A percentile compares a stretch with the other conserved stretches of the same genome.
Evolutionary conservation across 2,329 filamentous ascomycete genomes (phyloP).

Genomic region (Teratosphaeria epicoccoides): DNA sequence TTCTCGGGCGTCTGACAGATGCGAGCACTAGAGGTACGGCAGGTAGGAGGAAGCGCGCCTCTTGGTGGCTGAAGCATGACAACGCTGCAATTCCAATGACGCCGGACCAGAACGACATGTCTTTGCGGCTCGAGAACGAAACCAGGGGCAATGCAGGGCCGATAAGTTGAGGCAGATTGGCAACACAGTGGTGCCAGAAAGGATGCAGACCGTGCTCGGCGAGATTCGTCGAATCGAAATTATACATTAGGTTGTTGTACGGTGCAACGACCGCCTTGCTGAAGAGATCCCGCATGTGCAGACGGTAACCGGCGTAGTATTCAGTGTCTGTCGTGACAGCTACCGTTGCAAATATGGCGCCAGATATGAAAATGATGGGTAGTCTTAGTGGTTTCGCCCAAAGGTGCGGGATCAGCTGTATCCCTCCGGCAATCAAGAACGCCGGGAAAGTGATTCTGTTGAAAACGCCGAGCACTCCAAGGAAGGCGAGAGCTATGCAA

Average conservation of each 20-base stretch:
- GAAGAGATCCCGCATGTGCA: conserved; percentile 56
- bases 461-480: conserved; percentile 78
- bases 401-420: conserved; percentile 79
- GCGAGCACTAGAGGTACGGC: conserved; percentile 67
- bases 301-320: conserved; percentile 64
- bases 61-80: conserved; percentile 68
- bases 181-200: conserved; percentile 40
- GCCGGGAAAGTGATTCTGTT: conserved; percentile 97
- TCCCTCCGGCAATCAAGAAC: conserved; percentile 73
- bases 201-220: conserved; percentile 44
- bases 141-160: conserved; percentile 41
- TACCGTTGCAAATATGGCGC: conserved; percentile 57
- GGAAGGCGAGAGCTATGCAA: conserved; percentile 66
- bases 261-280: conserved; percentile 42
- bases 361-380: conserved; percentile 51
- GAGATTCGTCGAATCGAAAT: conserved; percentile 38
- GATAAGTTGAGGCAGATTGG: conserved; percentile 43
- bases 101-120: conserved; percentile 59
- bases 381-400: conserved; percentile 49
- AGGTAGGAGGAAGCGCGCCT: conserved; percentile 67
- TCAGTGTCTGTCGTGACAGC: conserved; percentile 75
- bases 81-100: conserved; percentile 60
- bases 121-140: conserved; percentile 42
- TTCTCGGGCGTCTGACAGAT: conserved; percentile 56
- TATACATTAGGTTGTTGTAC: conserved; percentile 44